These are phyloP conservation scores for Psophocarpus tetragonolobus DNA, from an alignment of 306 rosid genomes.

Conservation along the genomic window DNA sequence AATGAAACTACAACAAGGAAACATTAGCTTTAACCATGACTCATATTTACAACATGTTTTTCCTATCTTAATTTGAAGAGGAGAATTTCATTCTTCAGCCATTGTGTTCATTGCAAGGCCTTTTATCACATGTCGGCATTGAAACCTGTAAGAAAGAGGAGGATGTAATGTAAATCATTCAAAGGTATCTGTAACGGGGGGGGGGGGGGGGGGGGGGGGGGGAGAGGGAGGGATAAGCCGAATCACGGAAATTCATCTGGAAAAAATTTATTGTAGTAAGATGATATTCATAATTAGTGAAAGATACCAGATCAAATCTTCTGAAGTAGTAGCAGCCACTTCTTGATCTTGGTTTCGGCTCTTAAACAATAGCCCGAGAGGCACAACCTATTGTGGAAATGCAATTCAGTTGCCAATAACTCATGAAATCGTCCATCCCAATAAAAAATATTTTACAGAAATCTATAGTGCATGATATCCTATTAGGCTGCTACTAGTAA, in stretches of 20 bases:
- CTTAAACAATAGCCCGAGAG: slow-evolving; percentile 60
- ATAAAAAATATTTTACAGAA: background rate
- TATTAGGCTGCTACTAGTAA: background rate
- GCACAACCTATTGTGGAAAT: slow-evolving; percentile 58
- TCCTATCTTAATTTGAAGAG: background rate
- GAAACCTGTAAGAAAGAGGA: slow-evolving; percentile 66
- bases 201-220: too few relatives aligned
- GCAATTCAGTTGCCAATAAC: slow-evolving; percentile 10
- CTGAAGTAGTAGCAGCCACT: slow-evolving; percentile 46
- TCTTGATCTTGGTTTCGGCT: slow-evolving; percentile 53
- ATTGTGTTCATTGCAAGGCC: slow-evolving; percentile 65
- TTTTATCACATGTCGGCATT: slow-evolving; percentile 86
- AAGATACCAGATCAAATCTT: slow-evolving; percentile 80
- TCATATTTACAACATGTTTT: slow-evolving; percentile 32
- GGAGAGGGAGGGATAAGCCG: too few relatives aligned
- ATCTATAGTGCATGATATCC: background rate
- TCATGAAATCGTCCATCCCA: background rate
- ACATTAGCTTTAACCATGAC: slow-evolving; percentile 12
- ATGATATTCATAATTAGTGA: slow-evolving; percentile 13
- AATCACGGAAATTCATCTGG: slow-evolving; percentile 12
- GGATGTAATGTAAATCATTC: slow-evolving; percentile 7
- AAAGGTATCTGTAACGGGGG: too few relatives aligned
- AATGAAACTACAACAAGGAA: slow-evolving; percentile 19
- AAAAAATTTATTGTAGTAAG: background rate
- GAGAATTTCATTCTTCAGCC: slow-evolving; percentile 60